Conservation (phyloP, 163 green algal species). For the Trebouxiophyceae sp. region DNA sequence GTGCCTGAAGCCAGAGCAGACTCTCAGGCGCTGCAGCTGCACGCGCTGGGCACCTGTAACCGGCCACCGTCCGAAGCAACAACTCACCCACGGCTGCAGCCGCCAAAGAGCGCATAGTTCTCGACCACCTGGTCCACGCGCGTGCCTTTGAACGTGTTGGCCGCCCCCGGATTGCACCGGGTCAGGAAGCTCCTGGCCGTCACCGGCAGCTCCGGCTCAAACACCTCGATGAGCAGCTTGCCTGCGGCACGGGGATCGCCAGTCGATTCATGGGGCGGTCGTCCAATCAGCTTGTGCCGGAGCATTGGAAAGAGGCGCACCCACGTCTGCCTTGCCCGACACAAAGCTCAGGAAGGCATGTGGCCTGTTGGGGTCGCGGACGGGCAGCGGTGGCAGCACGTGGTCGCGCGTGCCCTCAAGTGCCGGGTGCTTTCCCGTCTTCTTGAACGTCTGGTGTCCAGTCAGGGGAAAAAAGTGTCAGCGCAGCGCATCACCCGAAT, state of each 20-base stretch:
- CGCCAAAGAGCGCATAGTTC: slow-evolving; percentile 9
- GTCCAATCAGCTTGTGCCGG: background rate
- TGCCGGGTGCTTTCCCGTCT: slow-evolving; percentile 7
- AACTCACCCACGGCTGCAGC: slow-evolving; percentile 4
- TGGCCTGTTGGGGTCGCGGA: slow-evolving; percentile 7
- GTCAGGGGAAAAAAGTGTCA: too few species aligned
- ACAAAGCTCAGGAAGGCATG: slow-evolving; percentile 8
- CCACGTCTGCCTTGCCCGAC: slow-evolving; percentile 1
- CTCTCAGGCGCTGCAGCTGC: background rate
- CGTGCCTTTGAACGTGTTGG: slow-evolving; percentile 13
- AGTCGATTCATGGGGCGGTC: background rate
- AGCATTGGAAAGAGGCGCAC: background rate
- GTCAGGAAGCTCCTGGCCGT: slow-evolving; percentile 7
- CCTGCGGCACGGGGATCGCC: slow-evolving; percentile 1
- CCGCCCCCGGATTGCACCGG: slow-evolving; percentile 6
- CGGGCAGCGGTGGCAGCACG: slow-evolving; percentile 8
- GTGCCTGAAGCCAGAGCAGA: background rate
- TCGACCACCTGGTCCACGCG: slow-evolving; percentile 1
- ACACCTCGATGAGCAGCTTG: slow-evolving; percentile 14
- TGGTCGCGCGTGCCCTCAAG: slow-evolving; percentile 1
- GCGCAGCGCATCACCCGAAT: too few species aligned
- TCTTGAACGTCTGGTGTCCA: slow-evolving; percentile 11
- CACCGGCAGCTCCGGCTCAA: slow-evolving; percentile 14
- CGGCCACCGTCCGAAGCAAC: background rate
- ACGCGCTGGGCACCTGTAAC: background rate